phyloP scores from a whole-genome alignment of 805 yeast genomes.

The Teunomyces gatunensis region DNA sequence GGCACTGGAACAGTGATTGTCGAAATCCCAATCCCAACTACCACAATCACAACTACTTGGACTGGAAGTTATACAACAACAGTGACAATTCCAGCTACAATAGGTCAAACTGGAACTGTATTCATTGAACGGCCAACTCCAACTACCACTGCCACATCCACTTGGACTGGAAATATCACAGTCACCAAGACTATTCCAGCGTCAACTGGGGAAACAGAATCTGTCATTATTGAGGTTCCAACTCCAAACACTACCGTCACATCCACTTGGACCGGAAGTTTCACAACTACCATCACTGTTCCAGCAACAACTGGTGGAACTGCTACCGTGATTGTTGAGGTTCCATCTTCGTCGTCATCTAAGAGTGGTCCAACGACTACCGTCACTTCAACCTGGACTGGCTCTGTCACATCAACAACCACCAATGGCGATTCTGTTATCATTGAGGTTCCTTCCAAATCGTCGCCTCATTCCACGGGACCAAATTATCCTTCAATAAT shows the following conservation, averaged over 20 bases:
- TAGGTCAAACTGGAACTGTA: slow-evolving; percentile 13
- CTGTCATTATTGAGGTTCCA: neutral
- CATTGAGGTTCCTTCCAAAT: too few species aligned
- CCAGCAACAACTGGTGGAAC: slow-evolving; percentile 6
- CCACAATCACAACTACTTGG: slow-evolving; percentile 1
- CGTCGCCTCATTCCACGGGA: neutral
- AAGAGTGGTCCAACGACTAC: neutral
- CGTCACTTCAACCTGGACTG: slow-evolving; percentile 8
- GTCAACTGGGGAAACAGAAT: slow-evolving; percentile 5
- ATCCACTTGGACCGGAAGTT: neutral
- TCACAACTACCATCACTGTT: neutral
- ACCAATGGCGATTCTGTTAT: too few species aligned
- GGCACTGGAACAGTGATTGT: neutral
- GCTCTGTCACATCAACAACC: slow-evolving; percentile 1
- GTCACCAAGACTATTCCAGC: neutral
- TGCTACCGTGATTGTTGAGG: slow-evolving; percentile 9
- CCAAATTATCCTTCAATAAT: neutral
- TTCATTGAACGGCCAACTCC: slow-evolving; percentile 11
- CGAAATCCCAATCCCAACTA: neutral
- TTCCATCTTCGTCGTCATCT: slow-evolving; percentile 5
- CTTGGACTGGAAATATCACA: neutral
- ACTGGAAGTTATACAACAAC: slow-evolving; percentile 3
- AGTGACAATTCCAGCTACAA: slow-evolving; percentile 5
- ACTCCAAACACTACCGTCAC: neutral
- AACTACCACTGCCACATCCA: neutral